Percentiles rank a stretch among this genome's conserved stretches.
Evolutionary conservation across 192 early-diverging fungal genomes (phyloP).

Genomic region (Coemansia sp.): DNA sequence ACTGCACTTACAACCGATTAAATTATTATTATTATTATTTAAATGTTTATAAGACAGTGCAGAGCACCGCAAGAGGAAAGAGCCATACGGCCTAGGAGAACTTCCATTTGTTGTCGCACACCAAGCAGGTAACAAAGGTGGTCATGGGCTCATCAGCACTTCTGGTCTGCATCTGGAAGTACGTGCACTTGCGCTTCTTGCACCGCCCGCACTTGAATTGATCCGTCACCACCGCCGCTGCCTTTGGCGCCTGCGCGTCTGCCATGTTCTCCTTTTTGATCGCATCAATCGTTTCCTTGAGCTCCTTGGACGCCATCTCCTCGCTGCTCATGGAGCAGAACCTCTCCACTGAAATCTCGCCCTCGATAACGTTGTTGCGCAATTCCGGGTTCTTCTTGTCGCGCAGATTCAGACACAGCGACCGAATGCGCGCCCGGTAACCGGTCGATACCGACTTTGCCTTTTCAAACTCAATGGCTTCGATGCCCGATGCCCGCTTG

Average conservation of each 20-base stretch:
- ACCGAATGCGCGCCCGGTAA: slow-evolving; percentile 74
- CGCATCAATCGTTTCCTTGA: slow-evolving; percentile 63
- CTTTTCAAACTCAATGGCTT: slow-evolving; percentile 59
- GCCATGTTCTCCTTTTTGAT: slow-evolving; percentile 72
- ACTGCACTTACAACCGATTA: not conserved
- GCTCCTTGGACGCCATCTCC: slow-evolving; percentile 91
- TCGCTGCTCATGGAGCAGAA: slow-evolving; percentile 80
- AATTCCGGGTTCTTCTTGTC: slow-evolving; percentile 76
- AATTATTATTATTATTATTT: not conserved
- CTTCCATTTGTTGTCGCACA: slow-evolving; percentile 88
- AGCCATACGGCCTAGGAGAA: slow-evolving; percentile 14
- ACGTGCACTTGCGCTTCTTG: slow-evolving; percentile 77
- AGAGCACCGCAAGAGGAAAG: not conserved
- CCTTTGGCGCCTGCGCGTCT: slow-evolving; percentile 71
- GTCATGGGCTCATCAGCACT: slow-evolving; percentile 99
- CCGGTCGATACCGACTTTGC: slow-evolving; percentile 46
- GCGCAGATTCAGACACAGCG: slow-evolving; percentile 73
- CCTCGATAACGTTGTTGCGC: slow-evolving; percentile 62
- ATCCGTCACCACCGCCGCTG: slow-evolving; percentile 79
- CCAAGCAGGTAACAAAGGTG: slow-evolving; percentile 89
- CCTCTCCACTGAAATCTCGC: slow-evolving; percentile 57
- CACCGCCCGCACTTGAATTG: slow-evolving; percentile 95
- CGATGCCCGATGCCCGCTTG: slow-evolving; percentile 58
- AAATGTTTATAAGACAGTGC: not conserved
- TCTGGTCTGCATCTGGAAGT: slow-evolving; percentile 96